Evolutionary conservation across 345 rosid genomes (phyloP), one percentile per base, ranked within the genome.

Genomic region (Xanthoceras sorbifolium): DNA sequence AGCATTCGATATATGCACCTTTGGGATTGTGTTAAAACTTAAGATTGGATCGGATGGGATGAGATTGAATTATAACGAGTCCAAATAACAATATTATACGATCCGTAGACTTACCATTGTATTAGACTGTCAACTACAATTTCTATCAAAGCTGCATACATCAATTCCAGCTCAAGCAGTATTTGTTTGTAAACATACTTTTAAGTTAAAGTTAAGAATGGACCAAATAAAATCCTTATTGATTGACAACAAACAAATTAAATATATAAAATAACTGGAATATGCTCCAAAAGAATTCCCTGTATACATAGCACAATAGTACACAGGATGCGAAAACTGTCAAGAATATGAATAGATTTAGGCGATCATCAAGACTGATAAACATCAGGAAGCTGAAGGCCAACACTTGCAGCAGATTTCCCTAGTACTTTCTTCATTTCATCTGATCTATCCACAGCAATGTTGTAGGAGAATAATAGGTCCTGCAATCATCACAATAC

Each of bases 351-450:
- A 72, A 66, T 9, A 52, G 29, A 26, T 46, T 59, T 68, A 71
- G 64, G 22, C 18, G 84, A 59, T 23, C 14, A 63, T 91, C 90
- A 96, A 62, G 94, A 60, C 80, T 91, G 85, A 80, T 91, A 93
- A 73, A 83, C 93, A 38, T 90, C 88, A 4, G 98, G 97, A 82
- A 96, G 99, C 71, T 77, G 90, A 85, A 93, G 97, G 32, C 99
- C 97, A 29, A 96, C 97, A 81, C 94, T 93, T 2, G 97, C 93
- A 75, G 99, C 97, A 60, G 99, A 92, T 84, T 92, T 92, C 34
- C 92, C 86, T 40, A 91, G 87, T 74, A 80, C 62, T 78, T 88
- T 82, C 81, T 87, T 89, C 93, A 92, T 88, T 83, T 96, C 97
- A 4, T 90, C 88, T 17, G 97, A 76, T 80, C 97, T 87, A 80